Evolutionary conservation across 164 flowering plant genomes (phyloP).

Genomic region (Stephania yunnanensis): DNA sequence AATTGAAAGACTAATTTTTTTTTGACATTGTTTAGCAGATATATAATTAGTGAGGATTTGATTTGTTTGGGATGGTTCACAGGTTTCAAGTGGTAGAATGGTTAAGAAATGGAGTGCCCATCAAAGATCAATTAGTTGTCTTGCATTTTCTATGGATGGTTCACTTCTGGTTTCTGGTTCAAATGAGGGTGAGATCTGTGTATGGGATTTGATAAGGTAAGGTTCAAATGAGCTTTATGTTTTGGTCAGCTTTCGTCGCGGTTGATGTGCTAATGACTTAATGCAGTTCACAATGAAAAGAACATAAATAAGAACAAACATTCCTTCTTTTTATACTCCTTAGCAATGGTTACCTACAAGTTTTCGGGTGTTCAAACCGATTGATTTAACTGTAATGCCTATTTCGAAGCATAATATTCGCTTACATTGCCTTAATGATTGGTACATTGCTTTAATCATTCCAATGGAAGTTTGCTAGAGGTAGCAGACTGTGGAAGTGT

Average conservation of each 20-base stretch:
- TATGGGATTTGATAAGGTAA: constrained; percentile 53
- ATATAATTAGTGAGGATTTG: not conserved
- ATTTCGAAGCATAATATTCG: not conserved
- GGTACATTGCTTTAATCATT: constrained; percentile 19
- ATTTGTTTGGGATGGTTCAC: not conserved
- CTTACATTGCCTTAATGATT: not conserved
- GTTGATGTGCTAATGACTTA: not conserved
- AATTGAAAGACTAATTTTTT: not conserved
- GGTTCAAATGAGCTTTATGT: not conserved
- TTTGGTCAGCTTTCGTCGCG: too few species aligned
- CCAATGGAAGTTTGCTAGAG: constrained; percentile 44
- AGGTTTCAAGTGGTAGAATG: constrained; percentile 46
- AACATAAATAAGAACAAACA: too few species aligned
- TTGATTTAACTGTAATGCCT: too few species aligned
- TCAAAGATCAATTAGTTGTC: constrained; percentile 33
- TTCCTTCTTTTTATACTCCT: too few species aligned
- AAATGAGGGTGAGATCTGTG: constrained; percentile 37
- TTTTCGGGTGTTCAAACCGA: too few species aligned
- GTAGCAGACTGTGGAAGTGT: constrained; percentile 27
- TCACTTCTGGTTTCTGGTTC: constrained; percentile 53
- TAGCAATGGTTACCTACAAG: too few species aligned
- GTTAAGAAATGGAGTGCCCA: constrained; percentile 50
- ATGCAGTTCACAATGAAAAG: not conserved
- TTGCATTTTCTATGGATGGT: constrained; percentile 42
- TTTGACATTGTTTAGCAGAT: not conserved